Percentiles rank a stretch among this genome's conserved stretches.
Evolutionary conservation across 352 stramenopile genomes (phyloP).

Genomic region (Phytophthora aleatoria): DNA sequence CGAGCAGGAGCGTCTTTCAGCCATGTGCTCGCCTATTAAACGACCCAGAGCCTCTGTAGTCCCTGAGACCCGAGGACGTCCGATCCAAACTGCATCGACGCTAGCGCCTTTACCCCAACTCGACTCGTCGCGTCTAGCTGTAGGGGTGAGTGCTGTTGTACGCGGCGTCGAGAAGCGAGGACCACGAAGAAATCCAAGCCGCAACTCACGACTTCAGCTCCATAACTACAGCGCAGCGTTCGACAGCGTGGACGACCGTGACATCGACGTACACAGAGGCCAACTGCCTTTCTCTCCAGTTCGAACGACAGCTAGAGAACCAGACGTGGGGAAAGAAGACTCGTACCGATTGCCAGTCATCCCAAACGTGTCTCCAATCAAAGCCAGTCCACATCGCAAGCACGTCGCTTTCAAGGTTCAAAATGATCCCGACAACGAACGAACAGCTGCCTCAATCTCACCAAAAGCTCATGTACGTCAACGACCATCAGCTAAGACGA

Average conservation of each 20-base stretch:
- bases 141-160: conserved; percentile 60
- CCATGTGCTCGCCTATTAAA: conserved; percentile 47
- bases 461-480: conserved; percentile 22
- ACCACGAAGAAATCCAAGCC: conserved; percentile 49
- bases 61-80: conserved; percentile 24
- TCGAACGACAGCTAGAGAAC: conserved; percentile 7
- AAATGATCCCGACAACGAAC: conserved; percentile 5
- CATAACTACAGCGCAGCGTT: conserved; percentile 68
- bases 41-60: conserved; percentile 4
- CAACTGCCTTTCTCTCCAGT: conserved; percentile 35
- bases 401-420: conserved; percentile 47
- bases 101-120: conserved; percentile 50
- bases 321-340: conserved; percentile 7
- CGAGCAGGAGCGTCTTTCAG: conserved; percentile 29
- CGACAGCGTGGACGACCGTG: conserved; percentile 5
- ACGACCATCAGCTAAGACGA: conserved; percentile 15
- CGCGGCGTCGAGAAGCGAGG: conserved; percentile 57
- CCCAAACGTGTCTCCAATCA: conserved; percentile 59
- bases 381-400: conserved; percentile 44
- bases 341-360: conserved; percentile 39
- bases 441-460: background rate
- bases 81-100: conserved; percentile 38
- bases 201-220: conserved; percentile 56
- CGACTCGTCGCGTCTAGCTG: conserved; percentile 53
- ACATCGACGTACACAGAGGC: background rate